phyloP scores from a whole-genome alignment of 176 grass and related monocot species.

The Coix lacrymajobi region DNA sequence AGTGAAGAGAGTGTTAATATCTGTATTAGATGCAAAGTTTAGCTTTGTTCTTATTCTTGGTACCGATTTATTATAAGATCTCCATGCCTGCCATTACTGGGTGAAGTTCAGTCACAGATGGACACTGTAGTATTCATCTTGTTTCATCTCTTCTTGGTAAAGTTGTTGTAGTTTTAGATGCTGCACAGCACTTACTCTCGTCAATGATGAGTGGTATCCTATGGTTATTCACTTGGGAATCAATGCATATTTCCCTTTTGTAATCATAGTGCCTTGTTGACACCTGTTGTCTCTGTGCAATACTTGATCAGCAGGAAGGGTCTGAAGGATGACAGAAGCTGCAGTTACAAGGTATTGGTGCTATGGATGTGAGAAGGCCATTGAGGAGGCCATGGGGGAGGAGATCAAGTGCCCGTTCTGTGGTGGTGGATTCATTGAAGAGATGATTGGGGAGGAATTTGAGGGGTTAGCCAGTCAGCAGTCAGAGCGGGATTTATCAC shows the following conservation, averaged over 20 bases:
- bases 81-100: constrained; percentile 9
- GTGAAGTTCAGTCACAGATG: constrained; percentile 8
- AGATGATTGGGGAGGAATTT: constrained; percentile 46
- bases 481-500: constrained; percentile 41
- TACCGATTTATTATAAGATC: constrained; percentile 10
- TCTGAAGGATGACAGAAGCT: constrained; percentile 49
- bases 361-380: constrained; percentile 55
- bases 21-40: constrained; percentile 18
- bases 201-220: constrained; percentile 11
- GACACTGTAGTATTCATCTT: constrained; percentile 12
- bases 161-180: constrained; percentile 10
- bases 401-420: constrained; percentile 76
- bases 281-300: neutral
- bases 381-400: constrained; percentile 47
- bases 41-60: constrained; percentile 18
- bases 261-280: neutral
- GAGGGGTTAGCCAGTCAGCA: constrained; percentile 35
- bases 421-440: constrained; percentile 70
- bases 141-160: constrained; percentile 28
- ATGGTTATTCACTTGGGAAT: constrained; percentile 1
- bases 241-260: neutral
- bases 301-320: constrained; percentile 22
- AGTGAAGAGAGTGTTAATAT: neutral
- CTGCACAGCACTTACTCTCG: neutral
- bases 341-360: constrained; percentile 66